Percentiles rank a stretch among this genome's conserved stretches.
phyloP scores from a whole-genome alignment of 192 early-diverging fungal species.

The Martensiomyces pterosporus region DNA sequence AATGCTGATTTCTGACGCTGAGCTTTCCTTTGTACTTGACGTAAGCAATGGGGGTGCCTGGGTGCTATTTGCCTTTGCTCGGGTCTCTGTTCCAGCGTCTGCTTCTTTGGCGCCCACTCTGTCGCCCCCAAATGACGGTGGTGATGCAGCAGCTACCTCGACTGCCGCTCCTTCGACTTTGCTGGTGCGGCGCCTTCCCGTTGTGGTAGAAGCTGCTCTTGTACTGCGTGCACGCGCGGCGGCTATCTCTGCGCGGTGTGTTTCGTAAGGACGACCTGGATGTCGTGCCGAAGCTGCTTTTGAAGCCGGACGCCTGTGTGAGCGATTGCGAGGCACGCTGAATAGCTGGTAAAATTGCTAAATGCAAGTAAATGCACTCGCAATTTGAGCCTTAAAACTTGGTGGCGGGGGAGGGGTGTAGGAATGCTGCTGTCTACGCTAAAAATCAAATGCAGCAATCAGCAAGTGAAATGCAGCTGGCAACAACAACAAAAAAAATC shows the following conservation, averaged over 20 bases:
- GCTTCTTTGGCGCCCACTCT: too few relatives aligned
- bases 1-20: too few relatives aligned
- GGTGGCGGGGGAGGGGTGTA: too few relatives aligned
- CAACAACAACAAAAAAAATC: too few relatives aligned
- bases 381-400: too few relatives aligned
- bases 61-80: too few relatives aligned
- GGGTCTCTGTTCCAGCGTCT: too few relatives aligned
- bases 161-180: background rate
- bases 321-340: slow-evolving; percentile 31
- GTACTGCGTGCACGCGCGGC: background rate
- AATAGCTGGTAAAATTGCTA: slow-evolving; percentile 22
- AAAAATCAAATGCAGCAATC: slow-evolving; percentile 1
- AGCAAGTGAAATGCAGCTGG: too few relatives aligned
- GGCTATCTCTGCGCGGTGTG: slow-evolving; percentile 9
- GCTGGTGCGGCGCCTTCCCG: background rate
- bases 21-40: too few relatives aligned
- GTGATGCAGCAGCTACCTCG: background rate
- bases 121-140: background rate
- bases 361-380: slow-evolving; percentile 21
- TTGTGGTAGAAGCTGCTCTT: background rate
- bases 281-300: slow-evolving; percentile 15
- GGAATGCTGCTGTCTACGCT: too few relatives aligned
- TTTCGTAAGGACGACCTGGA: slow-evolving; percentile 26
- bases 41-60: too few relatives aligned
- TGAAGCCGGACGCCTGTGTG: slow-evolving; percentile 6